Evolutionary conservation across 345 rosid species (phyloP), one percentile per base, ranked within the genome.

Genomic region (Noccaea bulbosa): DNA sequence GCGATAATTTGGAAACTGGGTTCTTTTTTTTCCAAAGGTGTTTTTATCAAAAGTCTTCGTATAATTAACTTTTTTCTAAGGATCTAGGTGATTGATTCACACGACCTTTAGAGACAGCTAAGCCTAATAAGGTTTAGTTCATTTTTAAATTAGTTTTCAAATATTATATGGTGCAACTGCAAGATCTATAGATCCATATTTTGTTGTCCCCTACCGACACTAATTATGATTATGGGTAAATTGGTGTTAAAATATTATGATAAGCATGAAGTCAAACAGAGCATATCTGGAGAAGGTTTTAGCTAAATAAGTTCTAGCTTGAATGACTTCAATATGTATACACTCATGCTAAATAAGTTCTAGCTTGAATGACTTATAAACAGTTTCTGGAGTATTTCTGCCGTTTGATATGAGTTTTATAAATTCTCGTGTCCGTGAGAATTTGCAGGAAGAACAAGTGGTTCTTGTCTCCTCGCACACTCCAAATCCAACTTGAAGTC

Each of bases 401-500:
- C n/a, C n/a, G n/a, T n/a, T n/a, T n/a, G n/a, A n/a, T n/a, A n/a
- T n/a, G n/a, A n/a, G n/a, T n/a, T n/a, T n/a, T n/a, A n/a, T n/a
- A n/a, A n/a, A n/a, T n/a, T n/a, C n/a, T n/a, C 15, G 5, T 68
- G 72, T 11, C 1, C 11, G 2, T 56, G 0, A 0, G 15, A 20
- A 20, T 44, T 8, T 45, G 3, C 64, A 33, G 8, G 45, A 68
- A 10, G 4, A 56, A 44, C 1, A 11, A 3, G 11, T 53, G 16
- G 62, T 1, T 4, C 1, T 40, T 16, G 17, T 11, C 7, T 5
- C 37, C 46, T 56, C 2, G 55, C 64, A n/a, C 72, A 68, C 1
- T 0, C 3, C 14, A 56, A 12, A 68, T 45, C 35, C 54, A 68
- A 20, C 45, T 68, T n/a, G 55, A 33, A 68, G 1, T 68, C 72